Conservation (phyloP, 805 yeast genomes). For the Candida tammaniensis region DNA sequence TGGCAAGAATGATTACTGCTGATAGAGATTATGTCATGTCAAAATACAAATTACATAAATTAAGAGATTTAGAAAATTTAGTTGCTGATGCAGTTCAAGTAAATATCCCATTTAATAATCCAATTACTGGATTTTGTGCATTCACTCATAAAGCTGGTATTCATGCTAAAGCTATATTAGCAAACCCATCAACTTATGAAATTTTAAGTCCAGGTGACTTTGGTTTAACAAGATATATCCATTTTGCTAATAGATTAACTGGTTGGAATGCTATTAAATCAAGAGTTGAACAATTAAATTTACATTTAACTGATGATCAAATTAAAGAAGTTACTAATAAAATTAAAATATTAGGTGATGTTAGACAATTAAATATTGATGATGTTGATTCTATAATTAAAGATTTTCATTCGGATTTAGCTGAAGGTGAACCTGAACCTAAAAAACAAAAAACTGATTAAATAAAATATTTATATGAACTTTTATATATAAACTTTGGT, state of each 20-base stretch:
- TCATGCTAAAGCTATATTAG: slow-evolving; percentile 97
- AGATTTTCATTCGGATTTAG: slow-evolving; percentile 60
- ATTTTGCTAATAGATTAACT: slow-evolving; percentile 95
- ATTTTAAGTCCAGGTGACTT: slow-evolving; percentile 92
- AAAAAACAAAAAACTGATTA: slow-evolving; percentile 16
- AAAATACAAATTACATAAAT: slow-evolving; percentile 92
- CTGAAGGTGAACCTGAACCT: slow-evolving; percentile 43
- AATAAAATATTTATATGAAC: slow-evolving; percentile 5
- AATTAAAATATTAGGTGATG: slow-evolving; percentile 92
- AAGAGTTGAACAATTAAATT: slow-evolving; percentile 94
- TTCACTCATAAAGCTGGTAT: slow-evolving; percentile 99
- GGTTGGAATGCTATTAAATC: slow-evolving; percentile 99
- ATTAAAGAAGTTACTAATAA: slow-evolving; percentile 91
- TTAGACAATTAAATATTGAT: slow-evolving; percentile 89
- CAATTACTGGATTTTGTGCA: slow-evolving; percentile 99
- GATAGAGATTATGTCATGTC: slow-evolving; percentile 93
- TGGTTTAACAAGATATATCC: slow-evolving; percentile 94
- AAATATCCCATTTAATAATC: slow-evolving; percentile 96
- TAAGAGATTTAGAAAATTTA: slow-evolving; percentile 91
- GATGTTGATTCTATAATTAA: slow-evolving; percentile 97
- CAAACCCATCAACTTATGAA: slow-evolving; percentile 98
- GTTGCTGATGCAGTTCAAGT: slow-evolving; percentile 98
- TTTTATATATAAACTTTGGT: neutral
- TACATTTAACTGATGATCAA: slow-evolving; percentile 86
- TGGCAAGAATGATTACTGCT: slow-evolving; percentile 99